Base-by-base conservation (phyloP, 2,329 filamentous ascomycete genomes). In the Lasiodiplodia gonubiensis region DNA sequence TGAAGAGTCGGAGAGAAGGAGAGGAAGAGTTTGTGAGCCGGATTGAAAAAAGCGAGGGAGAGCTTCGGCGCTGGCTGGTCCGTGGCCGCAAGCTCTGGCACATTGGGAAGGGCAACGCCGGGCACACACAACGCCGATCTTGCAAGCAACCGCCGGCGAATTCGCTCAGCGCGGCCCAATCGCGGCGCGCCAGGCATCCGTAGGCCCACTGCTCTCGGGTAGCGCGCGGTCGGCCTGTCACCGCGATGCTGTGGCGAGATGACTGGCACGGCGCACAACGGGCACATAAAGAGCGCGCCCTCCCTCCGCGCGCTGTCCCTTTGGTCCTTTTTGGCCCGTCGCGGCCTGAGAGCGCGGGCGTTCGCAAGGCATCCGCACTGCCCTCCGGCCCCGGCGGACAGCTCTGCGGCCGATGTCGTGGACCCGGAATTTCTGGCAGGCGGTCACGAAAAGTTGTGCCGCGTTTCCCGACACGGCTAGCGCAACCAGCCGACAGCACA, bases 1-100 rank as follows among this genome's bases (percentile, higher is more conserved):
- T 52, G 65, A 27, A 67, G 65, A 60, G 65, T 67, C 54, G 54
- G 55, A 53, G 48, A 46, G 48, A 55, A 67, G 55, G 55, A 61
- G 65, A 60, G 48, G 65, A 67, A 60, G 55, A 57, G 54, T 60
- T 52, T 52, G 54, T 52, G 37, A 49, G 65, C 54, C 42, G 54
- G 54, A 61, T 25, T 57, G 55, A 67, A 67, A 67, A 67, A 60
- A 53, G 65, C 65, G 65, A 61, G 54, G 46, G 64, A 48, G 64
- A 66, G 64, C 64, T 66, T 66, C 65, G 65, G 30, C 23, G 65
- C 61, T 53, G 61, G 33, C 54, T 67, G 65, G 65, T 60, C 65
- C 65, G 65, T 67, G 65, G 33, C 39, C 35, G 46, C 51, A 46
- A 42, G 42, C 65, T 61, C 48, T 60, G 65, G 35, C 48, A 52